phyloP scores from a whole-genome alignment of 2,329 filamentous ascomycete species.

The Sporothrix pallida region DNA sequence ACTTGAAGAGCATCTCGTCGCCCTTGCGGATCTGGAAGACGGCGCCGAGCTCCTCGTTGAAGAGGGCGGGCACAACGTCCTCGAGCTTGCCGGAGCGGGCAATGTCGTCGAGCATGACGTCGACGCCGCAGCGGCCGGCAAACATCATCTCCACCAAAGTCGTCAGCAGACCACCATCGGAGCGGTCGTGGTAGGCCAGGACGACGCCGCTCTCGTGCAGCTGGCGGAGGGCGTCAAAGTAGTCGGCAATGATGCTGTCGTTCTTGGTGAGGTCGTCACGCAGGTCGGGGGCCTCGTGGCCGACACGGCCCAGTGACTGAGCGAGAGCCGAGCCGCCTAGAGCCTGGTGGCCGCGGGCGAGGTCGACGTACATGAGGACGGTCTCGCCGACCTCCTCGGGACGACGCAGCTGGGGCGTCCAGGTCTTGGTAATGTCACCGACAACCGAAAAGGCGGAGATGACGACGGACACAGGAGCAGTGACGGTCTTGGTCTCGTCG shows the following conservation, averaged over 20 bases:
- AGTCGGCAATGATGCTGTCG: slow-evolving; percentile 63
- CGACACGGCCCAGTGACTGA: slow-evolving; percentile 85
- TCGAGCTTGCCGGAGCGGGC: slow-evolving; percentile 66
- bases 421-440: slow-evolving; percentile 80
- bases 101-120: slow-evolving; percentile 80
- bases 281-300: slow-evolving; percentile 84
- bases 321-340: slow-evolving; percentile 91
- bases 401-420: slow-evolving; percentile 87
- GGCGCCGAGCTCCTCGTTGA: slow-evolving; percentile 95
- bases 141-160: slow-evolving; percentile 98
- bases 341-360: slow-evolving; percentile 78
- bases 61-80: slow-evolving; percentile 76
- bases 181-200: slow-evolving; percentile 92
- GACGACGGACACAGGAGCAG: slow-evolving; percentile 86
- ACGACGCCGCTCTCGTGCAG: slow-evolving; percentile 68
- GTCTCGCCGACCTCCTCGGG: slow-evolving; percentile 88
- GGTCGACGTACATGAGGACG: slow-evolving; percentile 86
- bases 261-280: slow-evolving; percentile 58
- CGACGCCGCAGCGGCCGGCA: slow-evolving; percentile 85
- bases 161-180: slow-evolving; percentile 89
- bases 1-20: slow-evolving; percentile 83
- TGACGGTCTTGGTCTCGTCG: slow-evolving; percentile 73
- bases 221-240: slow-evolving; percentile 81
- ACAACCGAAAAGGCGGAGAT: slow-evolving; percentile 91
- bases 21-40: slow-evolving; percentile 91